A percentile compares a stretch with the other conserved stretches of the same genome.
Evolutionary conservation across 2,329 filamentous ascomycete genomes (phyloP).

Genomic region (Neoarthrinium moseri): DNA sequence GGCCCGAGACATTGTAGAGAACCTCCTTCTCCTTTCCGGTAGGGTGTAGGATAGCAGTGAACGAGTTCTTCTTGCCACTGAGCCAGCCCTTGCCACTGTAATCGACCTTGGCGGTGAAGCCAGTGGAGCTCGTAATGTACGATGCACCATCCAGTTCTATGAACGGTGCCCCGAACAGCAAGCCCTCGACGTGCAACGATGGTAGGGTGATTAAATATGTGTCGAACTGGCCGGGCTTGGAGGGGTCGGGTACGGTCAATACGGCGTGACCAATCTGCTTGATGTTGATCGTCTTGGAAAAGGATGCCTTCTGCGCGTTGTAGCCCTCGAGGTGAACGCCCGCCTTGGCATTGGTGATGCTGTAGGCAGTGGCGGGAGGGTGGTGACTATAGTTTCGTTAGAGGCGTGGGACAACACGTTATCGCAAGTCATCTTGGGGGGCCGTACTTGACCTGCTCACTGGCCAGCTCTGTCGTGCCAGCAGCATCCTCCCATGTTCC

Average conservation of each 20-base stretch:
- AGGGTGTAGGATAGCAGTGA: constrained; percentile 41
- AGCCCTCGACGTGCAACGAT: constrained; percentile 45
- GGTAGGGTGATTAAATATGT: constrained; percentile 48
- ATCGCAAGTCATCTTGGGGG: too few species aligned
- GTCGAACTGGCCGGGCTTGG: constrained; percentile 36
- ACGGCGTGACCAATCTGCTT: constrained; percentile 50
- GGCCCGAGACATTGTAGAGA: constrained; percentile 37
- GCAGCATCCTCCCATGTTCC: constrained; percentile 27
- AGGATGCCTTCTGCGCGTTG: constrained; percentile 51
- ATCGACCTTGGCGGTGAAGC: constrained; percentile 43
- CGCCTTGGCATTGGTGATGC: constrained; percentile 40
- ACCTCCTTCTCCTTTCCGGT: constrained; percentile 33
- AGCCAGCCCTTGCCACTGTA: constrained; percentile 46
- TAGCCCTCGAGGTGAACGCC: constrained; percentile 49
- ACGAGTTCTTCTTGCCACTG: constrained; percentile 44
- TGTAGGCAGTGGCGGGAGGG: constrained; percentile 52
- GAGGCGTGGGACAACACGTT: too few species aligned
- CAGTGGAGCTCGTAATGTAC: constrained; percentile 42
- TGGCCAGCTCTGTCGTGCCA: constrained; percentile 28
- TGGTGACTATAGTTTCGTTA: constrained; percentile 47
- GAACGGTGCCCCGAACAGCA: constrained; percentile 45
- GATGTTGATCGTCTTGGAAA: constrained; percentile 47
- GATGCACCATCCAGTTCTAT: constrained; percentile 47
- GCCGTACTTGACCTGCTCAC: constrained; percentile 45
- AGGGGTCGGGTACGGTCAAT: constrained; percentile 42